Conservation (phyloP, 768 basidiomycete genomes). For the Lactifluus rugatus region DNA sequence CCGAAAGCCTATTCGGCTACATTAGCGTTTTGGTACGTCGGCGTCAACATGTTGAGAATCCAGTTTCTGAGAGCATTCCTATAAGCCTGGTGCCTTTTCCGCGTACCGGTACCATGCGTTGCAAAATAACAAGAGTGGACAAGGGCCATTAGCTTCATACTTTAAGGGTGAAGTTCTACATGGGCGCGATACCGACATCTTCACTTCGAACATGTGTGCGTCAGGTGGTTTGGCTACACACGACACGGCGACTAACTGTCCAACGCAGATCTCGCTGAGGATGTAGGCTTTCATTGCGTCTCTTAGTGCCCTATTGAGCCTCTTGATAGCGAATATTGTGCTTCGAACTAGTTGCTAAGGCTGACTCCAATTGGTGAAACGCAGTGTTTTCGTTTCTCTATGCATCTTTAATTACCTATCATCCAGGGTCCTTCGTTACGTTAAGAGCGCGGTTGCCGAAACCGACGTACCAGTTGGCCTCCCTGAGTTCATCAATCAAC, state of each 20-base stretch:
- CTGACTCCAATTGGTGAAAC: slow-evolving; percentile 65
- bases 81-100: slow-evolving; percentile 85
- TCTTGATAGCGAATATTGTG: slow-evolving; percentile 64
- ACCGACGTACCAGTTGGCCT: slow-evolving; percentile 91
- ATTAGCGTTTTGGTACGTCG: slow-evolving; percentile 75
- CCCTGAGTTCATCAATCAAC: slow-evolving; percentile 89
- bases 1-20: slow-evolving; percentile 87
- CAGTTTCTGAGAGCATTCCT: background rate
- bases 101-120: slow-evolving; percentile 88
- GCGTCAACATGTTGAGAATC: background rate
- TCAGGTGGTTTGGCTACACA: slow-evolving; percentile 7
- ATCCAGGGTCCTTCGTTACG: slow-evolving; percentile 88
- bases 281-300: slow-evolving; percentile 38
- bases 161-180: slow-evolving; percentile 91
- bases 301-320: slow-evolving; percentile 19
- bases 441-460: slow-evolving; percentile 85
- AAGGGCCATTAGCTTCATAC: slow-evolving; percentile 88
- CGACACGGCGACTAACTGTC: background rate
- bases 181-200: slow-evolving; percentile 81
- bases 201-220: slow-evolving; percentile 94
- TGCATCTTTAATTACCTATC: slow-evolving; percentile 6
- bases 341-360: slow-evolving; percentile 70
- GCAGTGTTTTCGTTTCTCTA: slow-evolving; percentile 22
- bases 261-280: slow-evolving; percentile 71
- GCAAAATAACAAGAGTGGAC: slow-evolving; percentile 71